A percentile compares a stretch with the other conserved stretches of the same genome.
Conservation (phyloP, 164 flowering plant species). For the Stephania japonica region DNA sequence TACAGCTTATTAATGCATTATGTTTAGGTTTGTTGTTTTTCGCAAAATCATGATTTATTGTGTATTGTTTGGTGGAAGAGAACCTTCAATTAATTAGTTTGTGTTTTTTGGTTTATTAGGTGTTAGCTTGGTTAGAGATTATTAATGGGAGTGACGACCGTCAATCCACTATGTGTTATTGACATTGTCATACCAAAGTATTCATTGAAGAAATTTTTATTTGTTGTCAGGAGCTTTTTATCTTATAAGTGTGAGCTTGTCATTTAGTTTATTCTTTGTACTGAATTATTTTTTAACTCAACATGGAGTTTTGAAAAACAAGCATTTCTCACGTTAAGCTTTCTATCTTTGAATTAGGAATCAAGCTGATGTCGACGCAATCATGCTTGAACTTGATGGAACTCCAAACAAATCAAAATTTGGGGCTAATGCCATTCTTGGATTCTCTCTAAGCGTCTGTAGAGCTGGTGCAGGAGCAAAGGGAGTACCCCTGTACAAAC, state of each 20-base stretch:
- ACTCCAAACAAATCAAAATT: constrained; percentile 86
- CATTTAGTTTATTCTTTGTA: no score
- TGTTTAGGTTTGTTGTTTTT: no score
- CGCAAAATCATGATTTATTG: no score
- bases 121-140: background rate
- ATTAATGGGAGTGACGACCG: background rate
- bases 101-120: background rate
- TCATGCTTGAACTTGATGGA: constrained; percentile 92
- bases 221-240: background rate
- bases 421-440: constrained; percentile 94
- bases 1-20: no score
- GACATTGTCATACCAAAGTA: background rate
- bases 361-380: constrained; percentile 76
- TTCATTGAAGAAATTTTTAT: background rate
- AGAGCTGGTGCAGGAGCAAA: constrained; percentile 98
- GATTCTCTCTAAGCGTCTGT: constrained; percentile 86
- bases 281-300: background rate
- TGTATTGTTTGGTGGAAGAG: background rate
- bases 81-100: background rate
- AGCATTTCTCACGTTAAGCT: constrained; percentile 8
- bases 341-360: constrained; percentile 31
- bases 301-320: background rate
- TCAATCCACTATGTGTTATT: no score
- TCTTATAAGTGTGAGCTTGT: no score
- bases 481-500: constrained; percentile 81